Percentiles rank a stretch among this genome's conserved stretches.
These are phyloP conservation scores for Sisymbrium irio DNA, from an alignment of 345 rosid species.

Conservation along the genomic window DNA sequence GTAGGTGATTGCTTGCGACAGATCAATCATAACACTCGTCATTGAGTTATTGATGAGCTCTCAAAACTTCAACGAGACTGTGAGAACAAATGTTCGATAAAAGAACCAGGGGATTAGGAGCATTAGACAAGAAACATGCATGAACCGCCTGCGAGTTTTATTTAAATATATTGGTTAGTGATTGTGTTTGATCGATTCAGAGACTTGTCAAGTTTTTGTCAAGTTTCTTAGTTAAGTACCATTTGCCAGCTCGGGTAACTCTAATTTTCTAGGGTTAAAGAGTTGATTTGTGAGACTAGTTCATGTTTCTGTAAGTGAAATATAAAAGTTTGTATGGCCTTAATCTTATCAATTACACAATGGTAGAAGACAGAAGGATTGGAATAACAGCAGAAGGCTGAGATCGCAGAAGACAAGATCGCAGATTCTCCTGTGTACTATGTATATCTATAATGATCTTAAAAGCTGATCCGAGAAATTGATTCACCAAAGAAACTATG, in stretches of 20 bases:
- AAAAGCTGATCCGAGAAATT: not conserved
- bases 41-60: too few relatives aligned
- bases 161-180: not conserved
- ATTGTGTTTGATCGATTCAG: not conserved
- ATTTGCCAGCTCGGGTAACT: not conserved
- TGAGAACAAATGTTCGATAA: too few relatives aligned
- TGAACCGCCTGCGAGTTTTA: not conserved
- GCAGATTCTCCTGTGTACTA: too few relatives aligned
- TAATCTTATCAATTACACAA: not conserved
- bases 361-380: not conserved
- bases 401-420: not conserved
- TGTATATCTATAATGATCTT: too few relatives aligned
- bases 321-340: not conserved
- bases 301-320: not conserved
- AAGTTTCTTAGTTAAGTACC: not conserved
- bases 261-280: not conserved
- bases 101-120: too few relatives aligned
- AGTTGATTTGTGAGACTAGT: not conserved
- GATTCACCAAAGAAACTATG: too few relatives aligned
- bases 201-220: not conserved
- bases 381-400: not conserved
- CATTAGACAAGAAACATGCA: not conserved
- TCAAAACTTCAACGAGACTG: too few relatives aligned
- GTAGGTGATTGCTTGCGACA: not conserved
- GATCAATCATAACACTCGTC: too few relatives aligned